Evolutionary conservation across 768 basidiomycete species (phyloP).

Genomic region (Xerocomus brunneocitrinus): DNA sequence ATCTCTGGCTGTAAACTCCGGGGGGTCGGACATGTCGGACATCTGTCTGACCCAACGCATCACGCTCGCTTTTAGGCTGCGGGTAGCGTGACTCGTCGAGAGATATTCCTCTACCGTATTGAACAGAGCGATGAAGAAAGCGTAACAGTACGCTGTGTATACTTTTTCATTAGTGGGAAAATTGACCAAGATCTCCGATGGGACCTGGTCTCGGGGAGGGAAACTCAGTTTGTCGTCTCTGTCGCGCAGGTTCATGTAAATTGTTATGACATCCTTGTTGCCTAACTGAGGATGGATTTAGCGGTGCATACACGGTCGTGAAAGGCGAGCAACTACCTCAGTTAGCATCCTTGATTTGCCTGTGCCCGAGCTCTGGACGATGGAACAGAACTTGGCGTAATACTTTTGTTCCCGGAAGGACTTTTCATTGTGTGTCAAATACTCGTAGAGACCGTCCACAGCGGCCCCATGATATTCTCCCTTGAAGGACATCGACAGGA

Average conservation of each 20-base stretch:
- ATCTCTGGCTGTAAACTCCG: not conserved
- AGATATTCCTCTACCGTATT: not conserved
- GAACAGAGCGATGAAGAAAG: not conserved
- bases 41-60: not conserved
- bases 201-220: not conserved
- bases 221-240: not conserved
- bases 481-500: not conserved
- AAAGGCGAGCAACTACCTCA: not conserved
- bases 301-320: not conserved
- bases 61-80: not conserved
- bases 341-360: constrained; percentile 12
- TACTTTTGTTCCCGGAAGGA: not conserved
- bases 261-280: not conserved
- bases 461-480: not conserved
- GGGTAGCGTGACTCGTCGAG: not conserved
- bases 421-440: not conserved
- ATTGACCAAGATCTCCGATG: not conserved
- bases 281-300: not conserved
- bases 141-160: not conserved
- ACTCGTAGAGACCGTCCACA: not conserved
- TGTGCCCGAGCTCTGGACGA: constrained; percentile 12
- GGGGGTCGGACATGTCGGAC: not conserved
- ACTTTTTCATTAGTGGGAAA: accelerated
- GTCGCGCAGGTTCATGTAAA: not conserved
- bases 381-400: constrained; percentile 9